Percentiles rank a stretch among this genome's conserved stretches.
phyloP scores from a whole-genome alignment of 2,329 filamentous ascomycete species.

The Escovopsis sp. region DNA sequence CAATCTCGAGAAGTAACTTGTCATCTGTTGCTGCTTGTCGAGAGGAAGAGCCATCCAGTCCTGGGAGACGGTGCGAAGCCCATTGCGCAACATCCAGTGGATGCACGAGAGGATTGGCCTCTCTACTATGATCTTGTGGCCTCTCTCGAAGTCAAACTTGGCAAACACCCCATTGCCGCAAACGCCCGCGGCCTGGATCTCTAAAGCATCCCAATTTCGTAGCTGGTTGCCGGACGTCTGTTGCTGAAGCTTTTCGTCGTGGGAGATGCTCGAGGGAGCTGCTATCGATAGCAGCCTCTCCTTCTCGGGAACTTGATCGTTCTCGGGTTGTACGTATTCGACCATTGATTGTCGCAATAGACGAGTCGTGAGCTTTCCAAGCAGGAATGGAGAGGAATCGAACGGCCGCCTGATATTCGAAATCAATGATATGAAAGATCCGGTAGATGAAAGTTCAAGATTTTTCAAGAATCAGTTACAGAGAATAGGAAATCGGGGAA shows the following conservation, averaged over 20 bases:
- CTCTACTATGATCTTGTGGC: conserved; percentile 9
- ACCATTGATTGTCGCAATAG: not conserved
- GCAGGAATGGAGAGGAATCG: no score
- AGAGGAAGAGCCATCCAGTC: conserved; percentile 8
- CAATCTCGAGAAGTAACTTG: conserved; percentile 6
- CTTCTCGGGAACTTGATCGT: not conserved
- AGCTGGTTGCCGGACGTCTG: not conserved
- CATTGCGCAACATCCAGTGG: conserved; percentile 3
- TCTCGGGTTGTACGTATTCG: not conserved
- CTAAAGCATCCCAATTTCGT: conserved; percentile 7
- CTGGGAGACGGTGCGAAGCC: not conserved
- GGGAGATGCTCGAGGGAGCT: not conserved
- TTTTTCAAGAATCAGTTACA: no score
- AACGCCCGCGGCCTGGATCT: conserved; percentile 2
- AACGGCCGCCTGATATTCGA: no score
- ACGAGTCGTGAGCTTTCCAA: not conserved
- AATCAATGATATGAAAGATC: no score
- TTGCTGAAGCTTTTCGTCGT: not conserved
- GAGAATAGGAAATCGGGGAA: no score
- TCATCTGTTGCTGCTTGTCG: not conserved
- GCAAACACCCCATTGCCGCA: conserved; percentile 12
- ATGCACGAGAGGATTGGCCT: conserved; percentile 8
- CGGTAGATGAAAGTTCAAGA: no score
- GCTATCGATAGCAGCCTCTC: not conserved
- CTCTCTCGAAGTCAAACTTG: not conserved